These are phyloP conservation scores for Pseudomonodictys pantanalensis DNA, from an alignment of 495 filamentous ascomycete genomes.

Conservation along the genomic window DNA sequence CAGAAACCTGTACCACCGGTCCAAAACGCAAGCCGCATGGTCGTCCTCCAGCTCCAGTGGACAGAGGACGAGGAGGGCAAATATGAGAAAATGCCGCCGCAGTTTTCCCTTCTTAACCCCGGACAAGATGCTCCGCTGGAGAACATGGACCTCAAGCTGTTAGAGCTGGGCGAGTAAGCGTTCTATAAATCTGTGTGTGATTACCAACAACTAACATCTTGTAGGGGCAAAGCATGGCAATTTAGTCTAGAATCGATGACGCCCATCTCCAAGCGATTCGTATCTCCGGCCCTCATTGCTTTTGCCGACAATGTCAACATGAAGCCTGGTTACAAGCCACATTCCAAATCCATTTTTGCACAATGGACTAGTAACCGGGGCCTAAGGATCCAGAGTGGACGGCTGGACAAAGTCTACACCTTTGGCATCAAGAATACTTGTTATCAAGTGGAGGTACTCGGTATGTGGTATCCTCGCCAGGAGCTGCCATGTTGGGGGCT, in stretches of 20 bases:
- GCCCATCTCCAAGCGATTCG: not conserved
- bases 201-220: not conserved
- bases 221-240: slow-evolving; percentile 20
- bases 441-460: slow-evolving; percentile 13
- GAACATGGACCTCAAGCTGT: slow-evolving; percentile 21
- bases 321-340: not conserved
- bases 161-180: slow-evolving; percentile 19
- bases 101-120: slow-evolving; percentile 10
- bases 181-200: not conserved
- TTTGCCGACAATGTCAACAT: slow-evolving; percentile 22
- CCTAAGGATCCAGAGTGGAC: not conserved
- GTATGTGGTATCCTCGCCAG: slow-evolving; percentile 15
- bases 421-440: slow-evolving; percentile 16
- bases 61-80: slow-evolving; percentile 19
- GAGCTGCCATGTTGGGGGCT: slow-evolving; percentile 19
- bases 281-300: slow-evolving; percentile 1
- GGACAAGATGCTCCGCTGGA: not conserved
- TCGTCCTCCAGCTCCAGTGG: slow-evolving; percentile 25
- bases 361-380: not conserved
- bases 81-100: slow-evolving; percentile 13
- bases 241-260: slow-evolving; percentile 17
- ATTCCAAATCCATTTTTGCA: not conserved
- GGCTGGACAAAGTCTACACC: slow-evolving; percentile 16
- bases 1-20: not conserved
- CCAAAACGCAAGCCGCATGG: not conserved